These are phyloP conservation scores for Boletus edulis DNA, from an alignment of 768 basidiomycete species.

Conservation along the genomic window DNA sequence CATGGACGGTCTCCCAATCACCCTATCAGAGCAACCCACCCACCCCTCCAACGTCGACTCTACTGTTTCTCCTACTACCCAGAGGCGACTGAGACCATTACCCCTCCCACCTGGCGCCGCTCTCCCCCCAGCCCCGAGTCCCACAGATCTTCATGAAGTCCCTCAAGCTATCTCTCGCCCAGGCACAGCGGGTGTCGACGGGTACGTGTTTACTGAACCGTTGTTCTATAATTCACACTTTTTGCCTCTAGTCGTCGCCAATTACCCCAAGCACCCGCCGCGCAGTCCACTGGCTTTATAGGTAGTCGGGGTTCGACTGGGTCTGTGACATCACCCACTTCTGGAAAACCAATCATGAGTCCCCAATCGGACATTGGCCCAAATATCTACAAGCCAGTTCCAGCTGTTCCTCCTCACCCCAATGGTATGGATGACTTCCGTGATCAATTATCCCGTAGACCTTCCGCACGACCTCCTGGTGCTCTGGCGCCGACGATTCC, in stretches of 20 bases:
- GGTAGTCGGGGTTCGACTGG: constrained; percentile 20
- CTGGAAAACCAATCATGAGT: constrained; percentile 13
- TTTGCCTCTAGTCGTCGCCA: constrained; percentile 26
- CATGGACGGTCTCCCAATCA: neutral
- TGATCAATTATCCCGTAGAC: constrained; percentile 16
- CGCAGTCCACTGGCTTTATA: constrained; percentile 12
- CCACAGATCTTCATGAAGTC: constrained; percentile 18
- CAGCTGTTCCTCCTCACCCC: constrained; percentile 21
- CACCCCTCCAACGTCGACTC: constrained; percentile 18
- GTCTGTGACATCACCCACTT: constrained; percentile 18
- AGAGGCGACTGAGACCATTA: constrained; percentile 28
- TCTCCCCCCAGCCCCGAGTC: constrained; percentile 8
- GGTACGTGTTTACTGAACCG: constrained; percentile 11
- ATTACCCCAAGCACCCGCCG: constrained; percentile 24
- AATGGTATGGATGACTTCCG: constrained; percentile 24
- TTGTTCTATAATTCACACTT: neutral
- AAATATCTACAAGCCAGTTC: constrained; percentile 32
- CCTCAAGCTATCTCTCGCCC: constrained; percentile 20
- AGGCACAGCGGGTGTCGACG: constrained; percentile 23
- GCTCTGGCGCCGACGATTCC: constrained; percentile 28
- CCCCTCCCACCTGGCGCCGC: constrained; percentile 27
- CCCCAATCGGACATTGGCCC: constrained; percentile 17
- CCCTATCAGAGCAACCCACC: constrained; percentile 11
- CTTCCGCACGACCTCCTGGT: constrained; percentile 29
- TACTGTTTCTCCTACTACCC: constrained; percentile 29